Percentiles rank a stretch among this genome's conserved stretches.
Evolutionary conservation across 208 protist species (phyloP).

Genomic region (Leishmania gerbilli): DNA sequence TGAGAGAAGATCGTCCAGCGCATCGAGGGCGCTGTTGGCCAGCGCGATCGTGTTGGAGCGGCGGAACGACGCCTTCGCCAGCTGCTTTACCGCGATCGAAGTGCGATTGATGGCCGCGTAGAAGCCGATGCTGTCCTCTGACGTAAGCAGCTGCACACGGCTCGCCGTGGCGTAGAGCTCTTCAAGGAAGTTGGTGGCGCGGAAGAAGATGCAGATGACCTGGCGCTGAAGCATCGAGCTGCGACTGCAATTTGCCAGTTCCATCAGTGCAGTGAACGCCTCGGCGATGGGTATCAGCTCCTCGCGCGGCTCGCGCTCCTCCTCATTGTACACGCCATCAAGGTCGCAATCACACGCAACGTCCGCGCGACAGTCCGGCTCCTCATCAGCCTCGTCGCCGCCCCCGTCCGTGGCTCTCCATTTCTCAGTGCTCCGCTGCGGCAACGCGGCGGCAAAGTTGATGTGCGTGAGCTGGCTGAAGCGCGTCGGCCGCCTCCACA

Average conservation of each 20-base stretch:
- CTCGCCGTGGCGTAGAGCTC: slow-evolving; percentile 35
- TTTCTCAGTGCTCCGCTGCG: neutral
- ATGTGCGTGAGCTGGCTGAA: slow-evolving; percentile 32
- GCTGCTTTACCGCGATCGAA: slow-evolving; percentile 20
- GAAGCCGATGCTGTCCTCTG: slow-evolving; percentile 37
- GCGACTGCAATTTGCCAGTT: slow-evolving; percentile 29
- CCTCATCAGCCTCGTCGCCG: neutral
- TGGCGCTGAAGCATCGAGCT: slow-evolving; percentile 40
- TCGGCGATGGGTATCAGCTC: slow-evolving; percentile 25
- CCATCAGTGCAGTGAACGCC: slow-evolving; percentile 37
- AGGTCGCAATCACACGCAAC: neutral
- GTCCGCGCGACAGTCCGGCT: neutral
- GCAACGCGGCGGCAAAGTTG: slow-evolving; percentile 11
- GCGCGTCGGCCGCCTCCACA: neutral
- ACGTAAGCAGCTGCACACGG: slow-evolving; percentile 53
- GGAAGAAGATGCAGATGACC: slow-evolving; percentile 40
- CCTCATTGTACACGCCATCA: slow-evolving; percentile 1
- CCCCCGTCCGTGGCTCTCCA: neutral
- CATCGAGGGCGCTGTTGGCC: slow-evolving; percentile 30
- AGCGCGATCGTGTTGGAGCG: slow-evolving; percentile 39
- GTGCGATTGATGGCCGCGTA: slow-evolving; percentile 38
- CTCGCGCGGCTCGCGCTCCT: slow-evolving; percentile 1
- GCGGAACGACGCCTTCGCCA: slow-evolving; percentile 34
- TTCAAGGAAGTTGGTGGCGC: slow-evolving; percentile 38
- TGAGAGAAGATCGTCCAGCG: slow-evolving; percentile 34